phyloP scores from a whole-genome alignment of 305 asterid species.

The Lippia alba region DNA sequence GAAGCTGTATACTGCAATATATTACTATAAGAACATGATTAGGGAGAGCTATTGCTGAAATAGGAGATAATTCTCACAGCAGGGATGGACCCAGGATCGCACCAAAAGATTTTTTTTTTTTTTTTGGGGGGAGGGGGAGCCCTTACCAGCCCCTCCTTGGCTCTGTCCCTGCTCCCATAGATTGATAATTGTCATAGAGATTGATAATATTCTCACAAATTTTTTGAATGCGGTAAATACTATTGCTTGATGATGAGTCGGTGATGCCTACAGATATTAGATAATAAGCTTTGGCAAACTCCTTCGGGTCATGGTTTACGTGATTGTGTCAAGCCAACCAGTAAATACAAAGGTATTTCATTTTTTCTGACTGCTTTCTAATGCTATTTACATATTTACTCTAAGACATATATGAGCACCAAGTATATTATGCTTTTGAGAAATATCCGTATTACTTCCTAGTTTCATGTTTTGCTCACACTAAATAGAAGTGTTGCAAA shows the following conservation, averaged over 20 bases:
- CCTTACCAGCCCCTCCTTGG: too few species aligned
- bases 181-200: background rate
- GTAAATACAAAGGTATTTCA: constrained; percentile 70
- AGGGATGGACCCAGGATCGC: too few species aligned
- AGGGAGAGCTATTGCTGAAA: constrained; percentile 11
- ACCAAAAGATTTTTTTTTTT: too few species aligned
- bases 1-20: constrained; percentile 11
- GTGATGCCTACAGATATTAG: constrained; percentile 49
- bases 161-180: too few species aligned
- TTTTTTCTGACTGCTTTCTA: constrained; percentile 32
- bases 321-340: constrained; percentile 70
- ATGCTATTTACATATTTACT: constrained; percentile 10
- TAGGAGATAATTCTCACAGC: background rate
- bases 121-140: too few species aligned
- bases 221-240: constrained; percentile 18
- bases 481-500: constrained; percentile 24
- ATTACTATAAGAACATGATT: constrained; percentile 21
- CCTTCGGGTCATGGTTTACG: constrained; percentile 62
- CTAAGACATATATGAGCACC: background rate
- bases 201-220: constrained; percentile 19
- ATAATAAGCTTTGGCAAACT: constrained; percentile 67
- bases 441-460: constrained; percentile 17
- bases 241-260: constrained; percentile 26
- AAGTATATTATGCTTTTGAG: background rate
- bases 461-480: background rate